These are phyloP conservation scores for Gossypium raimondii DNA, from an alignment of 345 rosid genomes.

Conservation along the genomic window DNA sequence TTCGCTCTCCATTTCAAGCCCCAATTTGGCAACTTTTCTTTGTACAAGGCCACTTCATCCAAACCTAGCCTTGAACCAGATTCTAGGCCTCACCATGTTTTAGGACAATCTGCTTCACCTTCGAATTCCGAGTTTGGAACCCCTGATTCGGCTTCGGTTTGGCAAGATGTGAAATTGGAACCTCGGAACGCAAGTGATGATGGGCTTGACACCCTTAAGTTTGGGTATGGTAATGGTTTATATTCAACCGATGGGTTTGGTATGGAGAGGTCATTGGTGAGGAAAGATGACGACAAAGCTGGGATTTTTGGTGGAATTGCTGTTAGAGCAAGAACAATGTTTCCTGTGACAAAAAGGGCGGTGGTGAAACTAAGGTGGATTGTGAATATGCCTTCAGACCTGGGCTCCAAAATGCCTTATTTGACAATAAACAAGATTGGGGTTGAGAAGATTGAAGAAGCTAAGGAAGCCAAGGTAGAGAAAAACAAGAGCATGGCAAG, in stretches of 20 bases:
- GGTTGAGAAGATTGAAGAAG: conserved; percentile 41
- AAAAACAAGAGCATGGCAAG: conserved; percentile 18
- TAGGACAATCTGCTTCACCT: conserved; percentile 22
- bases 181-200: conserved; percentile 24
- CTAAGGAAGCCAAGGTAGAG: conserved; percentile 32
- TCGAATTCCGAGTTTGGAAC: conserved; percentile 23
- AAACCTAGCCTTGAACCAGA: conserved; percentile 22
- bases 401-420: conserved; percentile 41
- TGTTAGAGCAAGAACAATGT: conserved; percentile 43
- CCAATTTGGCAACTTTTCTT: conserved; percentile 47
- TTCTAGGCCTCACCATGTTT: conserved; percentile 15
- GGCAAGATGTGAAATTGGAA: conserved; percentile 64
- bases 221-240: conserved; percentile 13
- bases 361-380: conserved; percentile 48
- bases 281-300: conserved; percentile 25
- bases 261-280: conserved; percentile 23
- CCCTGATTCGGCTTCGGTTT: conserved; percentile 27
- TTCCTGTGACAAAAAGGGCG: conserved; percentile 42
- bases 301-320: conserved; percentile 30
- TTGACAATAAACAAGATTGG: conserved; percentile 53
- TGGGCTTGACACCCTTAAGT: conserved; percentile 17
- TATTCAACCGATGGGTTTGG: conserved; percentile 15
- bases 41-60: conserved; percentile 36
- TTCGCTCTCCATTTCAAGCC: conserved; percentile 69
- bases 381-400: conserved; percentile 33